Evolutionary conservation across 148 eudicot genomes (phyloP).

Genomic region (Oxyria digyna): DNA sequence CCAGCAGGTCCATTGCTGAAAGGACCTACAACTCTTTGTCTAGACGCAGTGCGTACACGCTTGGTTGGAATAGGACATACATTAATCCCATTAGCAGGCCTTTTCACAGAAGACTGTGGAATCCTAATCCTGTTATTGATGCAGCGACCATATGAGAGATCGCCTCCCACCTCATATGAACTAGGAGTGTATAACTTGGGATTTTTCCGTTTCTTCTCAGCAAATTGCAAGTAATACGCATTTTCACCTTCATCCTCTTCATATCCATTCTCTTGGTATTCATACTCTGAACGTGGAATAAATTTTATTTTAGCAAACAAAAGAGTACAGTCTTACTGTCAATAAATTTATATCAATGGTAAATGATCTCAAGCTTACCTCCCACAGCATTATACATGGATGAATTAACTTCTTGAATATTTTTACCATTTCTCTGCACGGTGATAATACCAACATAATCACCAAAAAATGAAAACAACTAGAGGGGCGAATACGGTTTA

Average conservation of each 20-base stretch:
- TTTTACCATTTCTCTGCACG: constrained; percentile 41
- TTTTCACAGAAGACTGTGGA: constrained; percentile 40
- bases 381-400: constrained; percentile 51
- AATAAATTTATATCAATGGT: background rate
- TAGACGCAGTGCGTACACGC: constrained; percentile 83
- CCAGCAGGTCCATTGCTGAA: constrained; percentile 52
- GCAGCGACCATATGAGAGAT: constrained; percentile 33
- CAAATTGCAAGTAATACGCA: constrained; percentile 30
- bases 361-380: constrained; percentile 32
- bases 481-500: constrained; percentile 28
- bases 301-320: background rate
- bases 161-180: constrained; percentile 44
- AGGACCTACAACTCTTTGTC: constrained; percentile 69
- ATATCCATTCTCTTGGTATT: constrained; percentile 45
- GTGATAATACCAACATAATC: background rate
- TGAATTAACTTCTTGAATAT: constrained; percentile 50
- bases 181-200: constrained; percentile 35
- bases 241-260: constrained; percentile 80
- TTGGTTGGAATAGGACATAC: constrained; percentile 69
- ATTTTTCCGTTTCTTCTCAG: constrained; percentile 47
- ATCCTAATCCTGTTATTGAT: constrained; percentile 44
- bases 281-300: constrained; percentile 33
- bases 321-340: constrained; percentile 8
- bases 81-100: constrained; percentile 51
- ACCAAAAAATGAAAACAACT: background rate